Evolutionary conservation across 768 basidiomycete species (phyloP).

Genomic region (Lentinula raphanica): DNA sequence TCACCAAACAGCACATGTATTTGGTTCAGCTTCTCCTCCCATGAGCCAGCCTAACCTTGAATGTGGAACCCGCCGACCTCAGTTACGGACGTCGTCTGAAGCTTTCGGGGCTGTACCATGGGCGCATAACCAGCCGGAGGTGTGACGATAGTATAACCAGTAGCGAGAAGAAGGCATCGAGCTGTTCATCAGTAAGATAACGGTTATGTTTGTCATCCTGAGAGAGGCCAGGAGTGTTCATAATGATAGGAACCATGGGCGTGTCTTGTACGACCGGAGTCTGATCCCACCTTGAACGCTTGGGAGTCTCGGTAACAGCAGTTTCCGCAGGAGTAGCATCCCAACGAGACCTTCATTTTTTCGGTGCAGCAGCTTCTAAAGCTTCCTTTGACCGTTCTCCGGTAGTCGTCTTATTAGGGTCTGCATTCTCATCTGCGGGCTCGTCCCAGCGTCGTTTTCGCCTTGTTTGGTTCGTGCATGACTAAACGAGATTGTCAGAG

Average conservation of each 20-base stretch:
- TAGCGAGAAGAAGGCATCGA: conserved; percentile 82
- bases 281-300: conserved; percentile 96
- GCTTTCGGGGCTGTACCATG: conserved; percentile 56
- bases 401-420: conserved; percentile 51
- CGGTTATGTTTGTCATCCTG: conserved; percentile 95
- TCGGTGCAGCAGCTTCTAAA: conserved; percentile 68
- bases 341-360: conserved; percentile 94
- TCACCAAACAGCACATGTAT: too few species aligned
- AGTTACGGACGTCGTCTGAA: conserved; percentile 51
- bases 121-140: conserved; percentile 94
- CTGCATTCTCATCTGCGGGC: conserved; percentile 57
- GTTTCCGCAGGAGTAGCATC: conserved; percentile 86
- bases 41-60: too few species aligned
- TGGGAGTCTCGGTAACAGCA: conserved; percentile 60
- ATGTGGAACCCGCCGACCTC: conserved; percentile 90
- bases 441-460: conserved; percentile 85
- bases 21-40: too few species aligned
- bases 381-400: conserved; percentile 77
- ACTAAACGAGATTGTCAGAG: too few species aligned
- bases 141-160: conserved; percentile 87
- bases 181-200: conserved; percentile 94
- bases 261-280: conserved; percentile 67
- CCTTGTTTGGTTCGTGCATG: too few species aligned
- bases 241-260: conserved; percentile 77
- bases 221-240: conserved; percentile 83